These are phyloP conservation scores for Pseudogymnoascus sp. DNA, from an alignment of 2,329 filamentous ascomycete species.

Conservation along the genomic window DNA sequence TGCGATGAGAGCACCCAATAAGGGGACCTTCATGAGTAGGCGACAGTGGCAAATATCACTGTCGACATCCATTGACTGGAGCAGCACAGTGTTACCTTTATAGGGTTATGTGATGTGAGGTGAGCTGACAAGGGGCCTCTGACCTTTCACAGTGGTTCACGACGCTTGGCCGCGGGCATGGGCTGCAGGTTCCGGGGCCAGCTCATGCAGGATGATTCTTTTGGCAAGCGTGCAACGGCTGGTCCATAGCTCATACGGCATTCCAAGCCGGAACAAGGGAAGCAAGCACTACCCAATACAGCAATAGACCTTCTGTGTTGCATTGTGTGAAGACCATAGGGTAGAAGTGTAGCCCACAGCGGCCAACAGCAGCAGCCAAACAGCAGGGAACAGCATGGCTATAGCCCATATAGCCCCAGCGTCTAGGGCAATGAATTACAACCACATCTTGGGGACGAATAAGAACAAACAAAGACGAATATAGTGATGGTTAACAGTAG, in stretches of 20 bases:
- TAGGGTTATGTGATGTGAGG: background rate
- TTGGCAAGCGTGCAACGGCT: slow-evolving; percentile 4
- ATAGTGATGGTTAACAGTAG: background rate
- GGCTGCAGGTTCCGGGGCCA: slow-evolving; percentile 2
- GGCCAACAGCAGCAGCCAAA: background rate
- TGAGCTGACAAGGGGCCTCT: background rate
- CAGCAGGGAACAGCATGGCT: background rate
- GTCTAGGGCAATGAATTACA: background rate
- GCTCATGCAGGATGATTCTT: slow-evolving; percentile 2
- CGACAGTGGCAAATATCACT: background rate
- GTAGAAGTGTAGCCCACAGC: background rate
- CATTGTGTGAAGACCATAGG: background rate
- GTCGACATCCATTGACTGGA: background rate
- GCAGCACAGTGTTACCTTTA: background rate
- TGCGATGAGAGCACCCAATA: background rate
- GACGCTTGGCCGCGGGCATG: slow-evolving; percentile 4
- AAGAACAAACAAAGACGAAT: background rate
- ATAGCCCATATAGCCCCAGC: background rate
- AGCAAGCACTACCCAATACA: background rate
- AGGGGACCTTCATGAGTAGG: background rate
- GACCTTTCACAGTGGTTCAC: background rate
- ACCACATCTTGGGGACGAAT: background rate
- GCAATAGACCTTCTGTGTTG: background rate
- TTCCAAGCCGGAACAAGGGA: background rate
- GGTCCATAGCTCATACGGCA: background rate